phyloP scores from a whole-genome alignment of 2,329 filamentous ascomycete species.

The Xylaria multiplex region DNA sequence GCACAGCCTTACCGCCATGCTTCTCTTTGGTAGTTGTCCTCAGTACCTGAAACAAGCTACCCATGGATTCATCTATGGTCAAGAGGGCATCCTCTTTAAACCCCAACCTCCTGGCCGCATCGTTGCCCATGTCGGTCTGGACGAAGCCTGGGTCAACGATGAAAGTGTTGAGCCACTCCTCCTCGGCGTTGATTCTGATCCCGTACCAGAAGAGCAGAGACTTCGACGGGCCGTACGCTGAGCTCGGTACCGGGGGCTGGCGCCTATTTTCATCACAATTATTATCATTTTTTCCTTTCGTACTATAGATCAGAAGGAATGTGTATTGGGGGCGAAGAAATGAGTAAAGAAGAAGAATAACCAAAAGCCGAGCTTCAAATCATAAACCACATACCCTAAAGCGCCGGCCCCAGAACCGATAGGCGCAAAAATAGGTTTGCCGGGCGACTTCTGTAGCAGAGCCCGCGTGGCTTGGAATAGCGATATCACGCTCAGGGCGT shows the following conservation, averaged over 20 bases:
- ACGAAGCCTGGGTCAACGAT: slow-evolving; percentile 51
- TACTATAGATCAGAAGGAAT: background rate
- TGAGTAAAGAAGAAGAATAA: background rate
- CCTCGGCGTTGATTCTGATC: slow-evolving; percentile 48
- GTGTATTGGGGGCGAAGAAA: too few relatives aligned
- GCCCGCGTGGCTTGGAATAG: slow-evolving; percentile 58
- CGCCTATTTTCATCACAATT: slow-evolving; percentile 21
- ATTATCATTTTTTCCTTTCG: background rate
- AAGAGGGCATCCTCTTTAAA: slow-evolving; percentile 48
- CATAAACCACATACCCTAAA: slow-evolving; percentile 13
- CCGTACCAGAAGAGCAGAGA: slow-evolving; percentile 49
- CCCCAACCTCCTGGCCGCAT: slow-evolving; percentile 48
- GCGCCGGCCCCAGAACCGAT: slow-evolving; percentile 50
- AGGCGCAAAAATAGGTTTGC: slow-evolving; percentile 51
- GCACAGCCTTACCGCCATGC: slow-evolving; percentile 36
- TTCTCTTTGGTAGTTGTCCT: slow-evolving; percentile 33
- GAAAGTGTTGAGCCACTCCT: slow-evolving; percentile 49
- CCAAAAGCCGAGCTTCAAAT: background rate
- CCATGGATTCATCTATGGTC: slow-evolving; percentile 50
- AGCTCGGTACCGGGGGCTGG: slow-evolving; percentile 45
- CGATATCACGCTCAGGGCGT: slow-evolving; percentile 54
- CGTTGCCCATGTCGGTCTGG: slow-evolving; percentile 56
- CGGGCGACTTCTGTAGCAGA: slow-evolving; percentile 50
- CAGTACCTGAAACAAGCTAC: slow-evolving; percentile 46
- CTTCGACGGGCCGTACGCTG: slow-evolving; percentile 59